A percentile compares a stretch with the other conserved stretches of the same genome.
These are phyloP conservation scores for Blastobotrys capitulatus DNA, from an alignment of 1,139 yeast genomes.

Conservation along the genomic window DNA sequence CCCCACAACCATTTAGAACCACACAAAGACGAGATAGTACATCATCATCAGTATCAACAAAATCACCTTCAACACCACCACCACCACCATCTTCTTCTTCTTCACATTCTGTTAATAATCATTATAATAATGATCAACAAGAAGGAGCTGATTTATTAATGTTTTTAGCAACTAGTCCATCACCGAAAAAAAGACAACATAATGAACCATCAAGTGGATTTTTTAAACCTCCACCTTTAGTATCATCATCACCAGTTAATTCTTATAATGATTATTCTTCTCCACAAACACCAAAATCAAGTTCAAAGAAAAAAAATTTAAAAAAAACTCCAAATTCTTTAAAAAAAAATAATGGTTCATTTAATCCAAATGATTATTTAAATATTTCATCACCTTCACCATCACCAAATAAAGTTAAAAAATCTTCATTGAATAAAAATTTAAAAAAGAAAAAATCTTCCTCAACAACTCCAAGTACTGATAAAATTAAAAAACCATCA, in stretches of 20 bases:
- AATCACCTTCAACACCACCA: conserved; percentile 24
- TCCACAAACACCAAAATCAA: conserved; percentile 12
- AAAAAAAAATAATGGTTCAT: conserved; percentile 22
- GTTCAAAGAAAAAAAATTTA: not conserved
- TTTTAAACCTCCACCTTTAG: not conserved
- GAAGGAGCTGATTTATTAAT: conserved; percentile 81
- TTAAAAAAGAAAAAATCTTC: no score
- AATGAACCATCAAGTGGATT: not conserved
- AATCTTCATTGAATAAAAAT: no score
- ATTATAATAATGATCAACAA: conserved; percentile 42
- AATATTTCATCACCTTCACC: conserved; percentile 77
- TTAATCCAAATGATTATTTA: conserved; percentile 78
- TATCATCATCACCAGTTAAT: conserved; percentile 2
- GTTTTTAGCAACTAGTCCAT: conserved; percentile 83
- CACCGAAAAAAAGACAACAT: conserved; percentile 45
- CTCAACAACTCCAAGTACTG: not conserved
- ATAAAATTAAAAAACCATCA: not conserved
- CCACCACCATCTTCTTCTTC: not conserved
- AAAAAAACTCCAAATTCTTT: no score
- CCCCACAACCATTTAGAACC: not conserved
- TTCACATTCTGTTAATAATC: conserved; percentile 2
- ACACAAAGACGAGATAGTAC: not conserved
- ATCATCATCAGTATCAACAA: not conserved
- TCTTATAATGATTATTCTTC: not conserved
- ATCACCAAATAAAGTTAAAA: not conserved